Base-by-base conservation (phyloP, 768 basidiomycete genomes). In the Leccinum olivaceopallidum region DNA sequence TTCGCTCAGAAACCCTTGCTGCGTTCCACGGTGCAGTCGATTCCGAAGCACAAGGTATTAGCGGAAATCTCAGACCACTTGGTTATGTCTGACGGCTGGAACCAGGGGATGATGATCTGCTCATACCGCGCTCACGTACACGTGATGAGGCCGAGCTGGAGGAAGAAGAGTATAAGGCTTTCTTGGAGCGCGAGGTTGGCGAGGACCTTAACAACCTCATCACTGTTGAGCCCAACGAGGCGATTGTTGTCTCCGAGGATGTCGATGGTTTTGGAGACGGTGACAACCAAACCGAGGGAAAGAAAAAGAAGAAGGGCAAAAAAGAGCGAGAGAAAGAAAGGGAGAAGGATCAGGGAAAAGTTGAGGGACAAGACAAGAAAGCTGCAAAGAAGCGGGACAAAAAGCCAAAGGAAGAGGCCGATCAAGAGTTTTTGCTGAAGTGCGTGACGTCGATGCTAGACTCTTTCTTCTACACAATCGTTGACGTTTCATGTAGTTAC, bases 341-440 rank as follows among this genome's bases (percentile, higher is more conserved):
- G 61, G 73, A 71, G 62, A 62, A 30, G 57, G 67, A 69, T 53
- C 67, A 70, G 53, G 67, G 55, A 63, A 58, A 67, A 44, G 58
- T 61, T 60, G 63, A 56, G 26, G n/a, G 7, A 32, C 68, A 60
- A 50, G 64, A 47, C 65, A 69, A 62, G 60, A 56, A 77, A 73
- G 16, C 63, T 49, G 30, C 2, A 26, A 63, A 67, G 48, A 61
- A 55, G 22, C 50, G n/a, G 18, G 57, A 58, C 22, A 58, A 56
- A 26, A 77, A 77, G 60, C 71, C 76, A 57, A 87, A 83, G 71
- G 80, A 84, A 58, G 86, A 89, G 58, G 78, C 80, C 18, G 91
- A 95, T 68, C 90, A 92, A 56, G 90, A 95, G 59, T 97, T 98
- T 69, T 77, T 98, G 56, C 82, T 94, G 79, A 90, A 93, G 95